Base-by-base conservation (phyloP, 306 rosid species). In the Hippophae tibetana region DNA sequence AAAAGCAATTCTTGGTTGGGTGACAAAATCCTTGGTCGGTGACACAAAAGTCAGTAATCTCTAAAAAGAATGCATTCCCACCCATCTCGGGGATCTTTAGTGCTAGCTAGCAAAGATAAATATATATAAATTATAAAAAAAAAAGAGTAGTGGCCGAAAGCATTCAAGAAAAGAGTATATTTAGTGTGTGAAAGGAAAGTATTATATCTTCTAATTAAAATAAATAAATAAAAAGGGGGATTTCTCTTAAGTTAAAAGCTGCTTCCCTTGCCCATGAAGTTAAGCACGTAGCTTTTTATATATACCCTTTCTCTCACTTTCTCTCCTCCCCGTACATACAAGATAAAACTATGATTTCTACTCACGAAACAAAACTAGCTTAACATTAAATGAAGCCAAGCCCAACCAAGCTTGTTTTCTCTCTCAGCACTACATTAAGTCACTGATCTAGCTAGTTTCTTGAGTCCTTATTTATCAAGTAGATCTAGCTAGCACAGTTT, bases 231-330 rank as follows among this genome's bases (percentile, higher is more conserved):
- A 18, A 18, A 66, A 61, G 43, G 7, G 67, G 11, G 8, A 5
- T 9, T 45, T 8, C 11, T 45, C 11, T 48, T 48, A 18, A 18
- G 23, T 72, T 70, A 66, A 82, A 82, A 85, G 85, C 72, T 79
- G 70, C 81, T 78, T 41, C 23, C 6, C 69, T 64, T 88, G 75
- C 60, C 31, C 69, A 62, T 57, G 70, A 83, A 78, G 92, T 82
- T 76, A 75, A 58, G 87, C 70, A 78, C 73, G 76, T 60, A 60
- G 43, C 8, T 48, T 60, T 58, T 72, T 62, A 10, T 9, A 14
- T 43, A 49, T 23, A 47, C 13, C 44, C 10, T 50, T 55, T 50
- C 62, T 62, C 69, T 59, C 42, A 38, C 23, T 27, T 60, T 53
- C 59, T 56, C 61, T 65, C 61, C 13, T 27, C 4, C n/a, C 52